Evolutionary conservation across 352 stramenopile species (phyloP).

Genomic region (Phytopythium mirpurense): DNA sequence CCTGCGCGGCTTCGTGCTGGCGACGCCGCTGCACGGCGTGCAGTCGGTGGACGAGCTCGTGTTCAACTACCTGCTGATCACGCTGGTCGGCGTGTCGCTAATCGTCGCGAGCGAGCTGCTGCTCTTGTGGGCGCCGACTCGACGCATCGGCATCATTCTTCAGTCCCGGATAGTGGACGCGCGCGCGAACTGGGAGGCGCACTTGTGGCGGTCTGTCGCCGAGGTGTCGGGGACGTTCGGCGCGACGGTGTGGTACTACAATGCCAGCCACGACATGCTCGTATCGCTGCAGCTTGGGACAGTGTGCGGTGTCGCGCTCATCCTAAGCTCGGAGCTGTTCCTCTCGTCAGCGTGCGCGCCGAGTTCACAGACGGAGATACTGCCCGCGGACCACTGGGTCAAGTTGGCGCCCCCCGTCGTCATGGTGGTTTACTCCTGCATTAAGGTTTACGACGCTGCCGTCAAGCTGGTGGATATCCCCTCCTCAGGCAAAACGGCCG

Average conservation of each 20-base stretch:
- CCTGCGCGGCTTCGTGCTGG: slow-evolving; percentile 37
- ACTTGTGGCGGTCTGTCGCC: slow-evolving; percentile 49
- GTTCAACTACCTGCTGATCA: slow-evolving; percentile 68
- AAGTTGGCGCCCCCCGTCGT: slow-evolving; percentile 62
- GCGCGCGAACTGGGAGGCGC: slow-evolving; percentile 56
- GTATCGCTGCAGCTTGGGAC: slow-evolving; percentile 72
- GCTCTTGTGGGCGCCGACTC: slow-evolving; percentile 60
- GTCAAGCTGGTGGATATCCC: slow-evolving; percentile 36
- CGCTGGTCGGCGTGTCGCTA: slow-evolving; percentile 63
- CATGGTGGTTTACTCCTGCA: slow-evolving; percentile 58
- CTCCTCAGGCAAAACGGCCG: slow-evolving; percentile 28
- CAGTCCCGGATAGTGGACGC: slow-evolving; percentile 72
- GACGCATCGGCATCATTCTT: slow-evolving; percentile 48
- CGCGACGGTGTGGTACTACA: slow-evolving; percentile 54
- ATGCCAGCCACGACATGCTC: slow-evolving; percentile 48
- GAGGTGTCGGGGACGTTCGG: slow-evolving; percentile 55
- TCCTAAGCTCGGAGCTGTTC: slow-evolving; percentile 50
- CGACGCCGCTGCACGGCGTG: slow-evolving; percentile 1
- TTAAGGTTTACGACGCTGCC: slow-evolving; percentile 42
- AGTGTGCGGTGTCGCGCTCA: slow-evolving; percentile 46
- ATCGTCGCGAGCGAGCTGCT: slow-evolving; percentile 76
- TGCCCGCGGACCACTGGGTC: slow-evolving; percentile 70
- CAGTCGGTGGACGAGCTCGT: slow-evolving; percentile 55
- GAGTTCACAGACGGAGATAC: slow-evolving; percentile 25
- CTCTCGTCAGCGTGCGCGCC: slow-evolving; percentile 6